Conservation (phyloP, 2,329 filamentous ascomycete species). For the Aspergillus awamori region DNA sequence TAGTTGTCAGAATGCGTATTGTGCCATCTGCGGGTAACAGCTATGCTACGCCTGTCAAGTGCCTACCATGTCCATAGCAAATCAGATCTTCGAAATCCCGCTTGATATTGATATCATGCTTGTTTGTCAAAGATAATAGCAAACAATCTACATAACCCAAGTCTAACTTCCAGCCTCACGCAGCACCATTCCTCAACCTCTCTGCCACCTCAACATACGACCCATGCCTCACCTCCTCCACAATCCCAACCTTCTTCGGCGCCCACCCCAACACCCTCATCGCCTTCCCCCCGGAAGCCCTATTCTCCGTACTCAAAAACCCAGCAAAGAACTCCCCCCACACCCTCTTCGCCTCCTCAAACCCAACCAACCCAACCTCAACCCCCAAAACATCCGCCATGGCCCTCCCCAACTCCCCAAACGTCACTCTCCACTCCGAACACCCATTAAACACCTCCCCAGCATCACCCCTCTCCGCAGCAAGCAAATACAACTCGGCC, state of each 20-base stretch:
- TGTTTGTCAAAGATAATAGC: too few relatives aligned
- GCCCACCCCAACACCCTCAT: constrained; percentile 41
- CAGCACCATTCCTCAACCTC: background rate
- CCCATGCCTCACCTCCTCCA: background rate
- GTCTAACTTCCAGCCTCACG: background rate
- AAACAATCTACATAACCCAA: too few relatives aligned
- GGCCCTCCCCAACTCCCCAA: constrained; percentile 22
- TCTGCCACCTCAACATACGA: background rate
- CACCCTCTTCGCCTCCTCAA: constrained; percentile 32
- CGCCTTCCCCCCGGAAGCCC: constrained; percentile 42
- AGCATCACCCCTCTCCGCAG: constrained; percentile 42
- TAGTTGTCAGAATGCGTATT: background rate
- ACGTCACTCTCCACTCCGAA: constrained; percentile 37
- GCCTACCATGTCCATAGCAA: too few relatives aligned
- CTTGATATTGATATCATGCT: too few relatives aligned
- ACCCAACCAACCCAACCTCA: constrained; percentile 31
- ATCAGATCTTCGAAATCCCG: too few relatives aligned
- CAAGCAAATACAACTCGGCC: constrained; percentile 41
- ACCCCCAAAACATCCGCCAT: constrained; percentile 41
- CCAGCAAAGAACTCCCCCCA: constrained; percentile 37
- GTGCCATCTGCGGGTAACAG: too few relatives aligned
- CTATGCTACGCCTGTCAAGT: too few relatives aligned
- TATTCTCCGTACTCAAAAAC: constrained; percentile 33
- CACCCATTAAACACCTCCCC: constrained; percentile 43
- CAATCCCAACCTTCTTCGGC: constrained; percentile 13